phyloP scores from a whole-genome alignment of 2,329 filamentous ascomycete species.

The Acrodontium crateriforme region DNA sequence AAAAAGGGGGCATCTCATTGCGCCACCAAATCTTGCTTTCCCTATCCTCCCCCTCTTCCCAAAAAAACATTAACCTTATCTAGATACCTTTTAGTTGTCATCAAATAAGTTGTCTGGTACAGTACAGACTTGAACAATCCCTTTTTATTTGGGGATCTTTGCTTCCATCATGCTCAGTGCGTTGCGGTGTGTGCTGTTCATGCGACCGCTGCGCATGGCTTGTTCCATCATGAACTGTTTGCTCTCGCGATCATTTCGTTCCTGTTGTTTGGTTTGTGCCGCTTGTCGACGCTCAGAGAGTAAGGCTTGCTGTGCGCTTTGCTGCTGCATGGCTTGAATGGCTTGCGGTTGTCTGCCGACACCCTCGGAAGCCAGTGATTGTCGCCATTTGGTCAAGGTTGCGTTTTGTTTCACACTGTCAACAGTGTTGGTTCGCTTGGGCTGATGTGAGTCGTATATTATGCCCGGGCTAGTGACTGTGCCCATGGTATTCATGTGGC shows the following conservation, averaged over 20 bases:
- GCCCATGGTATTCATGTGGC: not conserved
- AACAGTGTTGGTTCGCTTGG: constrained; percentile 33
- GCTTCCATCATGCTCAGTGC: constrained; percentile 70
- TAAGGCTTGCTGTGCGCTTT: constrained; percentile 31
- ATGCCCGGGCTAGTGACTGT: constrained; percentile 15
- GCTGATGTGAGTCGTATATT: constrained; percentile 42
- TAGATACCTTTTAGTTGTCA: no score
- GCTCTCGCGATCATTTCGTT: constrained; percentile 45
- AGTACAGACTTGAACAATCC: no score
- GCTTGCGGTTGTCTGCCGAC: constrained; percentile 13
- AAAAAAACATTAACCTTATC: no score
- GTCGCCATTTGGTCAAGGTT: constrained; percentile 52
- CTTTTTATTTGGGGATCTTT: no score
- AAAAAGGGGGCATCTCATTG: no score
- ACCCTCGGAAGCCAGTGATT: constrained; percentile 9
- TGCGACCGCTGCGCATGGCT: constrained; percentile 59
- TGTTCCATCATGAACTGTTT: constrained; percentile 60
- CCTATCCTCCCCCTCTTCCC: no score
- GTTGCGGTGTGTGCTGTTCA: constrained; percentile 64
- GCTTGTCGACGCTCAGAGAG: constrained; percentile 51
- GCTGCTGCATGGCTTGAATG: constrained; percentile 8
- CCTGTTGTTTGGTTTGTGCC: constrained; percentile 41
- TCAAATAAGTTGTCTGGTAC: no score
- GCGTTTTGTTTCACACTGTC: constrained; percentile 38
- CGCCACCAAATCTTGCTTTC: no score